Conservation (phyloP, 495 filamentous ascomycete genomes). For the Letharia columbiana region DNA sequence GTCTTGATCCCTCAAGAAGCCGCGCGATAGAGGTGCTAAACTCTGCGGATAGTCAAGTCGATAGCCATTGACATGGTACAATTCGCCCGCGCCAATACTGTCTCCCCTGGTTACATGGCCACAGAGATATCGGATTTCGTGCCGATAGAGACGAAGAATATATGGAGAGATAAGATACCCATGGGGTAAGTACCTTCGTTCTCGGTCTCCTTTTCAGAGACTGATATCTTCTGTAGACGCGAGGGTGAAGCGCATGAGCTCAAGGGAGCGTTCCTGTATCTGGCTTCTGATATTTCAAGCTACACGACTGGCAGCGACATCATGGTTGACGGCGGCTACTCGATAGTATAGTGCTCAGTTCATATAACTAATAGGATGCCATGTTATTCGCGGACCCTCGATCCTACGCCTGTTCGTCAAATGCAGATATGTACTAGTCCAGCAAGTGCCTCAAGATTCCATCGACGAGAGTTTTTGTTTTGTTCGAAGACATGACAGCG, state of each 20-base stretch:
- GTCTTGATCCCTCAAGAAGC: conserved; percentile 31
- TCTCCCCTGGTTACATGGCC: conserved; percentile 81
- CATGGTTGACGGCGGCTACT: conserved; percentile 20
- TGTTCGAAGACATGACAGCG: not conserved
- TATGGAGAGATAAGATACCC: conserved; percentile 74
- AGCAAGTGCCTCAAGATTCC: not conserved
- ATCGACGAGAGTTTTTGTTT: not conserved
- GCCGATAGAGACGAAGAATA: conserved; percentile 57
- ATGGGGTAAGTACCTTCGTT: conserved; percentile 44
- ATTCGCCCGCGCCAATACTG: conserved; percentile 72
- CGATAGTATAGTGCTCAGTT: conserved; percentile 5
- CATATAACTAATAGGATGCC: not conserved
- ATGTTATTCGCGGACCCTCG: not conserved
- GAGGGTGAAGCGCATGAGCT: conserved; percentile 67
- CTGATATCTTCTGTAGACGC: conserved; percentile 31
- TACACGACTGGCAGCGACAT: conserved; percentile 64
- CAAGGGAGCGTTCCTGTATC: conserved; percentile 82
- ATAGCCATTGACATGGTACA: conserved; percentile 82
- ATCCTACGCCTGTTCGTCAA: not conserved
- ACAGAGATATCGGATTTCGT: conserved; percentile 77
- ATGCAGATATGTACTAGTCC: not conserved
- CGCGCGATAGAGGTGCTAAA: not conserved
- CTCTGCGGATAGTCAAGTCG: conserved; percentile 44
- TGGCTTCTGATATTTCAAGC: conserved; percentile 73
- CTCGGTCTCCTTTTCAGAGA: not conserved